Conservation (phyloP, 1,284 basidiomycete species). For the Apiotrichum domesticum region DNA sequence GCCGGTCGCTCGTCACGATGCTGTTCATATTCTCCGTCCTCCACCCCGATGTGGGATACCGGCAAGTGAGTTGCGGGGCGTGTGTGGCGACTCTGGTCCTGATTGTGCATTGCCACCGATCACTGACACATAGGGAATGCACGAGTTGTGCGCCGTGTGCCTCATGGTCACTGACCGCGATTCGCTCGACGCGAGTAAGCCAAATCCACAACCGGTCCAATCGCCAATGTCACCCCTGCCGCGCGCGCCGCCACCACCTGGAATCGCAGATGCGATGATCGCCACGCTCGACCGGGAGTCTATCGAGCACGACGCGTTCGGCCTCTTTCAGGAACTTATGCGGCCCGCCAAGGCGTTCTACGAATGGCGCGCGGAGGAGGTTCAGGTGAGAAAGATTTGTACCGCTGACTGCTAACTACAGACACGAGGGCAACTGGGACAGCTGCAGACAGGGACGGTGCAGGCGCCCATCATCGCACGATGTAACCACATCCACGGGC, state of each 20-base stretch:
- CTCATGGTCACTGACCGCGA: conserved; percentile 77
- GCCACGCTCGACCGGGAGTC: conserved; percentile 37
- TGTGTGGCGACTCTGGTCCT: neutral
- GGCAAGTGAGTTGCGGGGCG: conserved; percentile 43
- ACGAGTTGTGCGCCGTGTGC: conserved; percentile 80
- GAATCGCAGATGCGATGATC: conserved; percentile 25
- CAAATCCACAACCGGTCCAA: conserved; percentile 1
- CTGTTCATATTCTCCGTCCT: conserved; percentile 72
- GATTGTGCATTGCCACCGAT: neutral
- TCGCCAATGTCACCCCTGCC: neutral
- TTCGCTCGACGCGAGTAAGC: conserved; percentile 49
- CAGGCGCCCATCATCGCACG: conserved; percentile 70
- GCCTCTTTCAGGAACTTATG: conserved; percentile 74
- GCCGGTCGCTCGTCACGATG: conserved; percentile 72
- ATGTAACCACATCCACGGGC: conserved; percentile 69
- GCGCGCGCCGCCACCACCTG: neutral
- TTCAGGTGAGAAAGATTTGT: conserved; percentile 23
- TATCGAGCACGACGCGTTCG: conserved; percentile 65
- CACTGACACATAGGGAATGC: conserved; percentile 69
- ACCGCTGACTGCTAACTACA: neutral
- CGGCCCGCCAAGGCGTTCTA: conserved; percentile 70
- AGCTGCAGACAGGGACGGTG: conserved; percentile 8
- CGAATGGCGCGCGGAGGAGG: conserved; percentile 65
- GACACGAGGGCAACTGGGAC: conserved; percentile 21
- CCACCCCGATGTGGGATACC: conserved; percentile 75